phyloP scores from a whole-genome alignment of 352 stramenopile genomes.

The Pelagophyceae sp. region DNA sequence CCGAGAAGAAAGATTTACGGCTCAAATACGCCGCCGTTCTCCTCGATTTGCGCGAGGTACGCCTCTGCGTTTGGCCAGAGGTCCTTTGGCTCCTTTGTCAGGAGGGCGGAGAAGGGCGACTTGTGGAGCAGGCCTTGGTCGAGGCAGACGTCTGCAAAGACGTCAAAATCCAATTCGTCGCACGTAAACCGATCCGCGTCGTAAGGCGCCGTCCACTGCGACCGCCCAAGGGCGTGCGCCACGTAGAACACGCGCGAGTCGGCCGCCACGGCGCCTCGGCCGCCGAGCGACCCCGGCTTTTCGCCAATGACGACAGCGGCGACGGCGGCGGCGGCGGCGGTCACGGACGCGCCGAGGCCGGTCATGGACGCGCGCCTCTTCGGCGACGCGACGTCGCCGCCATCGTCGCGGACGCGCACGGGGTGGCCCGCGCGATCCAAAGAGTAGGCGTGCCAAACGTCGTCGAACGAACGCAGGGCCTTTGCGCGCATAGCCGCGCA shows the following conservation, averaged over 20 bases:
- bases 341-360: too few relatives aligned
- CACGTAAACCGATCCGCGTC: background rate
- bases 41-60: conserved; percentile 17
- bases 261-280: too few relatives aligned
- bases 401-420: background rate
- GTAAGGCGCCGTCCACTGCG: background rate
- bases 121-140: background rate
- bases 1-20: too few relatives aligned
- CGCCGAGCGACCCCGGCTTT: too few relatives aligned
- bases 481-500: background rate
- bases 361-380: too few relatives aligned
- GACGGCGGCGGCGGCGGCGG: too few relatives aligned
- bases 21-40: background rate
- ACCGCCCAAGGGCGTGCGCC: background rate
- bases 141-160: background rate
- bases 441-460: background rate
- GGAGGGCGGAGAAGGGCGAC: background rate
- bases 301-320: background rate
- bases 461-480: background rate
- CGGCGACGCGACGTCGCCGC: too few relatives aligned
- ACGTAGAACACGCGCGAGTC: background rate
- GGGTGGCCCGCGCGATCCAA: background rate
- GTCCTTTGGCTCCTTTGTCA: background rate
- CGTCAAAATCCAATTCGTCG: background rate
- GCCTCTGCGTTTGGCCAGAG: conserved; percentile 18